phyloP scores from a whole-genome alignment of 345 rosid species.

The Pelargonium nanum region DNA sequence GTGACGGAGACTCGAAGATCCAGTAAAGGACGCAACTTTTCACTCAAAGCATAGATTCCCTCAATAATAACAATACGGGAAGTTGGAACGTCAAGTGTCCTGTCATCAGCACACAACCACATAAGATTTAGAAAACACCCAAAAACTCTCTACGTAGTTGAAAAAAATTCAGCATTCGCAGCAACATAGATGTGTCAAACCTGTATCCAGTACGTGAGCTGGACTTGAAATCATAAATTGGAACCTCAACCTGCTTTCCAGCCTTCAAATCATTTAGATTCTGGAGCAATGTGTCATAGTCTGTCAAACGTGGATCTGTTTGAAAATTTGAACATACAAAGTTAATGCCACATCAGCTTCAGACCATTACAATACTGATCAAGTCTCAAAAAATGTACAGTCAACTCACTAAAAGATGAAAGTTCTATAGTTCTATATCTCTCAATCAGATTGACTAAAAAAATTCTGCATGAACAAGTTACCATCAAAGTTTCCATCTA shows the following conservation, averaged over 20 bases:
- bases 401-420: no score
- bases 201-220: slow-evolving; percentile 91
- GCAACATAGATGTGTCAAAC: slow-evolving; percentile 25
- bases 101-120: slow-evolving; percentile 20
- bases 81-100: slow-evolving; percentile 81
- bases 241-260: slow-evolving; percentile 72
- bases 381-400: slow-evolving; percentile 1
- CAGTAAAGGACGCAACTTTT: slow-evolving; percentile 71
- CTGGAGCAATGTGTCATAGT: slow-evolving; percentile 79
- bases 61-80: slow-evolving; percentile 89
- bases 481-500: slow-evolving; percentile 97
- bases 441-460: no score
- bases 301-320: slow-evolving; percentile 95
- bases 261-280: slow-evolving; percentile 68
- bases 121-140: not conserved
- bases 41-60: slow-evolving; percentile 94
- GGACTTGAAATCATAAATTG: slow-evolving; percentile 90
- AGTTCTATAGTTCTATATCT: no score
- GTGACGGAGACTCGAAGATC: slow-evolving; percentile 86
- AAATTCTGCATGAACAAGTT: slow-evolving; percentile 5
- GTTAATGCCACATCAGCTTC: not conserved
- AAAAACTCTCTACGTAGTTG: no score
- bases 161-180: slow-evolving; percentile 5
- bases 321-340: not conserved
- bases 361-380: not conserved